Percentiles rank a stretch among this genome's conserved stretches.
Evolutionary conservation across 2,329 filamentous ascomycete genomes (phyloP).

Genomic region (Fusarium nanum): DNA sequence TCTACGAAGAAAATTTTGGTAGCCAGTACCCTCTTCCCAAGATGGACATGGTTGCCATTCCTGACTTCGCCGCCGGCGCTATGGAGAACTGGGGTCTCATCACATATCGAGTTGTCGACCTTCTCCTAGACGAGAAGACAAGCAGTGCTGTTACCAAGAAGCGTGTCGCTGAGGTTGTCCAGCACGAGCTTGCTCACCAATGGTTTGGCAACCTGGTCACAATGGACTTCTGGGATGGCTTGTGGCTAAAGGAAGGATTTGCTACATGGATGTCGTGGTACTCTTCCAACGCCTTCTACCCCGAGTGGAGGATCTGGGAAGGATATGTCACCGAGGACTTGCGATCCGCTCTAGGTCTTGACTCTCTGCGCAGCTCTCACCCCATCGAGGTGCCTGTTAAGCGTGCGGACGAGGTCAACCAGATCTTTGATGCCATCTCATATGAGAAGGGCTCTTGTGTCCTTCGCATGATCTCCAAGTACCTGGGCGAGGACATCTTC

Average conservation of each 20-base stretch:
- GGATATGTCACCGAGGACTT: conserved; percentile 93
- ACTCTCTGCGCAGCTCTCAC: conserved; percentile 93
- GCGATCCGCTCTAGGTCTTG: conserved; percentile 85
- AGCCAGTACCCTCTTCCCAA: conserved; percentile 71
- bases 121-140: conserved; percentile 91
- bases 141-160: conserved; percentile 91
- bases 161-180: conserved; percentile 92
- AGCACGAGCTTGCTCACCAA: conserved; percentile 96
- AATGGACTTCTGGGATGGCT: conserved; percentile 98
- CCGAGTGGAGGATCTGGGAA: conserved; percentile 99
- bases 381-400: conserved; percentile 97
- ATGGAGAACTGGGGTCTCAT: conserved; percentile 99
- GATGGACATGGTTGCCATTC: conserved; percentile 76
- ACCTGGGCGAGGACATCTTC: conserved; percentile 91
- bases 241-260: conserved; percentile 97
- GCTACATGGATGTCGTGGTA: conserved; percentile 70
- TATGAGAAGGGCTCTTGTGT: conserved; percentile 98
- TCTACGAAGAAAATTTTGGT: conserved; percentile 95
- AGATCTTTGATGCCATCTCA: conserved; percentile 98
- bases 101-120: conserved; percentile 86
- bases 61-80: conserved; percentile 93
- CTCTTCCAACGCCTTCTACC: conserved; percentile 93
- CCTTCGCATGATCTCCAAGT: conserved; percentile 96
- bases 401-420: conserved; percentile 94
- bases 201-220: conserved; percentile 99